Base-by-base conservation (phyloP, 2,329 filamentous ascomycete species). In the Epichloe festucae region DNA sequence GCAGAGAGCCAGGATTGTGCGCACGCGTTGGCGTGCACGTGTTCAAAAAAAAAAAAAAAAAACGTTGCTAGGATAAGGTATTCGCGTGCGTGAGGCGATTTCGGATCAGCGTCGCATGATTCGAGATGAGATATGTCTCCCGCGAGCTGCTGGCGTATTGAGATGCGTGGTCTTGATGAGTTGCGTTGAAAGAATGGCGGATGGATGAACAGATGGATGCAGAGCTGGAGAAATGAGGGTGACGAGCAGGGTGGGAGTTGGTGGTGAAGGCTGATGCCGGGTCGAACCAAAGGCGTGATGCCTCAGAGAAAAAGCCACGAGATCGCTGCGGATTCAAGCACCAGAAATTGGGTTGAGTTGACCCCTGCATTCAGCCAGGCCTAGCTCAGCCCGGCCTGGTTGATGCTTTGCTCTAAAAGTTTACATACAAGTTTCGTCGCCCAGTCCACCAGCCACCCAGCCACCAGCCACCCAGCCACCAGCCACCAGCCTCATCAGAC, bases 51-150 rank as follows among this genome's bases (percentile, higher is more conserved):
- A 27, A 6, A 27, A 27, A 27, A 27, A 40, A 12, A 15, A n/a
- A 34, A 15, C n/a, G 43, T 21, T 21, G 27, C 27, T 35, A 17
- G 31, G 17, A 19, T 40, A 45, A 42, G 4, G 21, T 27, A 15
- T 34, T 51, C 31, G 31, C 31, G 34, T 49, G 49, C 46, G 27
- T 35, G 51, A 43, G 39, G 50, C 43, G 54, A 52, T 54, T 21
- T 39, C 31, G 50, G 50, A 46, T 59, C 50, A 60, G 52, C 38
- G 50, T 53, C 48, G 52, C 57, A 58, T 60, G 49, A 49, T 53
- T 36, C 35, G 27, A 35, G 38, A 43, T 46, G 42, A 7, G 19
- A 4, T 7, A 7, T 35, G 31, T 36, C 34, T 19, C 5, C 19
- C n/a, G 34, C 17, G 48, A 23, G 17, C 40, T 38, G 34, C 12